These are phyloP conservation scores for Fusarium sp. DNA, from an alignment of 2,329 filamentous ascomycete species.

Conservation along the genomic window DNA sequence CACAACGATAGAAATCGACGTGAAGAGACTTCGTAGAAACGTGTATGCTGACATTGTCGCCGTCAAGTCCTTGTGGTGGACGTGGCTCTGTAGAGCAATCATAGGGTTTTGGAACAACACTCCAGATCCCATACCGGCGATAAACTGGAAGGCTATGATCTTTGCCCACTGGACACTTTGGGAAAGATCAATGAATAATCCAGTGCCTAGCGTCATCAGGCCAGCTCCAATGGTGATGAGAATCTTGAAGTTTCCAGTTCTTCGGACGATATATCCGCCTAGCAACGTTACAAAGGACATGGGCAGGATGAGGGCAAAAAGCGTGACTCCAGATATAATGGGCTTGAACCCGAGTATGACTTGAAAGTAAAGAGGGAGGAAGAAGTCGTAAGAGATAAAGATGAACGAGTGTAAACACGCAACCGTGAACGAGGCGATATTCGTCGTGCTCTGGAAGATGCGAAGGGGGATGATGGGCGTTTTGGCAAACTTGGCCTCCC, in stretches of 20 bases:
- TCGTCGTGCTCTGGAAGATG: slow-evolving; percentile 75
- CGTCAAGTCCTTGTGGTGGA: slow-evolving; percentile 72
- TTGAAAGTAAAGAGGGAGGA: slow-evolving; percentile 87
- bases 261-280: slow-evolving; percentile 67
- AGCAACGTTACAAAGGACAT: slow-evolving; percentile 71
- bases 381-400: slow-evolving; percentile 83
- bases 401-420: slow-evolving; percentile 80
- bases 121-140: slow-evolving; percentile 73
- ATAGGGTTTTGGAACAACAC: slow-evolving; percentile 77
- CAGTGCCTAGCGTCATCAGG: slow-evolving; percentile 73
- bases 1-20: slow-evolving; percentile 74
- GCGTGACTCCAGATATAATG: slow-evolving; percentile 78
- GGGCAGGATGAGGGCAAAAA: slow-evolving; percentile 77
- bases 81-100: slow-evolving; percentile 74
- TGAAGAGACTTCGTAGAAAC: slow-evolving; percentile 76
- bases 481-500: slow-evolving; percentile 78
- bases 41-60: slow-evolving; percentile 74
- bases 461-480: slow-evolving; percentile 82
- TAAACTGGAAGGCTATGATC: slow-evolving; percentile 69
- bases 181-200: slow-evolving; percentile 71
- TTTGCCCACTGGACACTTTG: slow-evolving; percentile 62
- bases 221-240: slow-evolving; percentile 69
- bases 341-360: slow-evolving; percentile 75
- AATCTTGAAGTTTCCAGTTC: slow-evolving; percentile 73
- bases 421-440: slow-evolving; percentile 72